Conservation (phyloP, 306 rosid species). For the Fagus sylvatica region DNA sequence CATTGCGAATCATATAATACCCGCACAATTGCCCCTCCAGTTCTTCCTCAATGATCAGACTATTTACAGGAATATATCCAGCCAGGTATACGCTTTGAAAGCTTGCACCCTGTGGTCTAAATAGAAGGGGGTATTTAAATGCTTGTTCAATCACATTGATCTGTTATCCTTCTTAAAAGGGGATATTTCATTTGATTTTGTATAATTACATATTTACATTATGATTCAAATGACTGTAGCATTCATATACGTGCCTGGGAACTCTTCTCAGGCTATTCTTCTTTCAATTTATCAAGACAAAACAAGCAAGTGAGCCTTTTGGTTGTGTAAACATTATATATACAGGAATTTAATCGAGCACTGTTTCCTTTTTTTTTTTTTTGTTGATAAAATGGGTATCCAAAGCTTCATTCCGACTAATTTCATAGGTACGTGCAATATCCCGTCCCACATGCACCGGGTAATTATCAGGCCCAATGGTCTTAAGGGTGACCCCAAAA, state of each 20-base stretch:
- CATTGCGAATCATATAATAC: constrained; percentile 94
- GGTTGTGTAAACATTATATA: constrained; percentile 37
- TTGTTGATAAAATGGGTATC: too few relatives aligned
- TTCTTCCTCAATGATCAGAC: constrained; percentile 67
- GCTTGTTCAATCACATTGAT: neutral
- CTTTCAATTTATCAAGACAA: constrained; percentile 25
- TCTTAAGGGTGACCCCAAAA: too few relatives aligned
- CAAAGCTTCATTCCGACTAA: too few relatives aligned
- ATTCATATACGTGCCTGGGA: constrained; percentile 22
- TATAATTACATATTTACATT: constrained; percentile 15
- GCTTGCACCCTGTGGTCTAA: constrained; percentile 1
- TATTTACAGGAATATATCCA: constrained; percentile 26
- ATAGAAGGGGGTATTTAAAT: constrained; percentile 8
- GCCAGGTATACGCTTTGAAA: constrained; percentile 4
- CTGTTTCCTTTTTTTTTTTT: neutral
- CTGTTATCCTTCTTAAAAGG: constrained; percentile 1
- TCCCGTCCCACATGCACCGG: too few relatives aligned
- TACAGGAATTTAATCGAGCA: constrained; percentile 19
- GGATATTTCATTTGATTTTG: neutral
- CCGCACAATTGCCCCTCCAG: constrained; percentile 88
- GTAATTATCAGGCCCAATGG: too few relatives aligned
- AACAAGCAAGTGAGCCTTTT: constrained; percentile 25
- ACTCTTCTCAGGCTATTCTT: constrained; percentile 38
- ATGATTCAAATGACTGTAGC: constrained; percentile 20
- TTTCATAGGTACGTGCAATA: too few relatives aligned